phyloP scores from a whole-genome alignment of 495 filamentous ascomycete species.

The Penicillium manginii region DNA sequence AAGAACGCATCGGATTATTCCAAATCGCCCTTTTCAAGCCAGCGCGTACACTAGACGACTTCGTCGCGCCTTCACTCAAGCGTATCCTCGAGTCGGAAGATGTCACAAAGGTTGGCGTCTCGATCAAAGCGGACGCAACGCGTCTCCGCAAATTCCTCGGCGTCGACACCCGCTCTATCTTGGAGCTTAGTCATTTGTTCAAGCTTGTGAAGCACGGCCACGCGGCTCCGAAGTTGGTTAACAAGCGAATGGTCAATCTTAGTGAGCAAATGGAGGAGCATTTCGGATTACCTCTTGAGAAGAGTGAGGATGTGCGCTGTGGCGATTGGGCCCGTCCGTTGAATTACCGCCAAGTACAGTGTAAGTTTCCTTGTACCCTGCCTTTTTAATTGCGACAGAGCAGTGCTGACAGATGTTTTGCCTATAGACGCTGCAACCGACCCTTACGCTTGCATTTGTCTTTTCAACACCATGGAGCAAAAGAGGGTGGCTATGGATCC shows the following conservation, averaged over 20 bases:
- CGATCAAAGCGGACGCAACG: conserved; percentile 72
- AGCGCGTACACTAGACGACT: conserved; percentile 43
- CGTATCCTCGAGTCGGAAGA: conserved; percentile 69
- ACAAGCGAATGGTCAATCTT: conserved; percentile 67
- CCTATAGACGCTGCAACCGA: conserved; percentile 76
- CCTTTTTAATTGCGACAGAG: not conserved
- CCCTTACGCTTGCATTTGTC: conserved; percentile 76
- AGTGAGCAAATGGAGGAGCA: conserved; percentile 69
- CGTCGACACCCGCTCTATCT: conserved; percentile 64
- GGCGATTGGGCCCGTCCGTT: conserved; percentile 72
- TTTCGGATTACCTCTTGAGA: conserved; percentile 75
- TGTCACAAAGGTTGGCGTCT: conserved; percentile 78
- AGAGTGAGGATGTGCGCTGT: conserved; percentile 66
- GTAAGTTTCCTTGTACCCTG: conserved; percentile 50
- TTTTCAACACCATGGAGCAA: conserved; percentile 70
- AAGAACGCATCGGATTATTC: conserved; percentile 79
- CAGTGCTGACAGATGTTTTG: conserved; percentile 3
- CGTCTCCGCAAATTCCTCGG: conserved; percentile 67
- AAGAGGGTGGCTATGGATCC: conserved; percentile 68
- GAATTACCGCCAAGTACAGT: conserved; percentile 68
- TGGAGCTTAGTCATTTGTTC: conserved; percentile 82
- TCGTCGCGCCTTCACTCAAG: conserved; percentile 72
- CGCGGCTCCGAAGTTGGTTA: conserved; percentile 57
- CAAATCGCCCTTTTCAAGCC: conserved; percentile 69
- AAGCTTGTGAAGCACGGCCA: conserved; percentile 68